Evolutionary conservation across 257 asterid genomes (phyloP).

Genomic region (Osmanthus fragrans): DNA sequence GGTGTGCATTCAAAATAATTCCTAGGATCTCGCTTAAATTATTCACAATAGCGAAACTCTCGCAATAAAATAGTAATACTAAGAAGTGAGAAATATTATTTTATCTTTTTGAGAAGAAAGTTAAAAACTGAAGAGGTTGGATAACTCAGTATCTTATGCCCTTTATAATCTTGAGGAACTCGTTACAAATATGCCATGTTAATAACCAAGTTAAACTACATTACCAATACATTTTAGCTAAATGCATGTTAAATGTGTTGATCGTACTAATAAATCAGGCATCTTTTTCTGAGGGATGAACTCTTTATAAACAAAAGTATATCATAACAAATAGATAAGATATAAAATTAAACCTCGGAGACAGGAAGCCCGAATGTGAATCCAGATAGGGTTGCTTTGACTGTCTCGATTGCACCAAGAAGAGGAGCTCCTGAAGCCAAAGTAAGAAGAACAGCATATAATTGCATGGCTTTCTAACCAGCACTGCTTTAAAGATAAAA

Average conservation of each 20-base stretch:
- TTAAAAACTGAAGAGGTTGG: constrained; percentile 18
- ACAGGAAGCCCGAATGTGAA: constrained; percentile 88
- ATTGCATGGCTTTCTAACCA: constrained; percentile 20
- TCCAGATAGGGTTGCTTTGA: constrained; percentile 85
- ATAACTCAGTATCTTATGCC: not conserved
- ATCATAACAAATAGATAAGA: constrained; percentile 20
- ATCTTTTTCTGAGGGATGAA: constrained; percentile 14
- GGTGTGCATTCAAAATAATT: constrained; percentile 4
- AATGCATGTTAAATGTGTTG: constrained; percentile 8
- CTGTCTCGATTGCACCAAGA: constrained; percentile 84
- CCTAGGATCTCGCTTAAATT: not conserved
- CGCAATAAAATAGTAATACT: not conserved
- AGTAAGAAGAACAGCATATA: constrained; percentile 24
- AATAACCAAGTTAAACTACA: not conserved
- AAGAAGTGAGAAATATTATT: not conserved
- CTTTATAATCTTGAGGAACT: not conserved
- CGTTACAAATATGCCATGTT: not conserved
- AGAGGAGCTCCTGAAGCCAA: constrained; percentile 82
- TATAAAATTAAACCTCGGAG: constrained; percentile 70
- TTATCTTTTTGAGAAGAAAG: not conserved
- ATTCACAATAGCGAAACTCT: not conserved
- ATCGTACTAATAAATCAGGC: not conserved
- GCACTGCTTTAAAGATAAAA: constrained; percentile 18
- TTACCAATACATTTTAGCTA: constrained; percentile 14
- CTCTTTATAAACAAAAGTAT: constrained; percentile 1